phyloP scores from a whole-genome alignment of 305 asterid species.

The Fraxinus latifolia region DNA sequence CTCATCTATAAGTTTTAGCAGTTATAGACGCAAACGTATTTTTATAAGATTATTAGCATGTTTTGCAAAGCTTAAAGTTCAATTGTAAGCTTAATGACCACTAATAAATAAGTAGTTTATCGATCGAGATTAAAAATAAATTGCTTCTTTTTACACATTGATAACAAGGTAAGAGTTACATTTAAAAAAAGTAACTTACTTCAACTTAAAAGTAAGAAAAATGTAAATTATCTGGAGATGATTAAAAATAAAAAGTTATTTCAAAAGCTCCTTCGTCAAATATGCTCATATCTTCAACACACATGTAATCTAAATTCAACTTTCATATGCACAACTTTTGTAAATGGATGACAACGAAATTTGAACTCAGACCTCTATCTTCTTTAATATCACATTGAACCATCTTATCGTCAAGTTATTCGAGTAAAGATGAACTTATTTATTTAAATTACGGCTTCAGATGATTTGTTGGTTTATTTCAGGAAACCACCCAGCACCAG shows the following conservation, averaged over 20 bases:
- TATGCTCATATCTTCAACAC: neutral
- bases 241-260: neutral
- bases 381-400: neutral
- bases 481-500: constrained; percentile 44
- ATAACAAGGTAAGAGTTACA: neutral
- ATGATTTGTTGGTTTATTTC: neutral
- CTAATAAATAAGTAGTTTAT: neutral
- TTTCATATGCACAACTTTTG: neutral
- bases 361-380: neutral
- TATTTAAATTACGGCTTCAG: neutral
- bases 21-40: neutral
- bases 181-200: neutral
- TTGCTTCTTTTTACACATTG: neutral
- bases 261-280: neutral
- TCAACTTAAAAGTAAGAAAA: neutral
- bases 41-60: neutral
- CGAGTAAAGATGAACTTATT: neutral
- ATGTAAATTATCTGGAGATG: neutral
- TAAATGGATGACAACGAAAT: neutral
- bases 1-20: neutral
- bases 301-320: neutral
- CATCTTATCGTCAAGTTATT: neutral
- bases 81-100: neutral
- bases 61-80: neutral
- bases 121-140: neutral